Evolutionary conservation across 2,329 filamentous ascomycete species (phyloP).

Genomic region (Fusarium ambrosium): DNA sequence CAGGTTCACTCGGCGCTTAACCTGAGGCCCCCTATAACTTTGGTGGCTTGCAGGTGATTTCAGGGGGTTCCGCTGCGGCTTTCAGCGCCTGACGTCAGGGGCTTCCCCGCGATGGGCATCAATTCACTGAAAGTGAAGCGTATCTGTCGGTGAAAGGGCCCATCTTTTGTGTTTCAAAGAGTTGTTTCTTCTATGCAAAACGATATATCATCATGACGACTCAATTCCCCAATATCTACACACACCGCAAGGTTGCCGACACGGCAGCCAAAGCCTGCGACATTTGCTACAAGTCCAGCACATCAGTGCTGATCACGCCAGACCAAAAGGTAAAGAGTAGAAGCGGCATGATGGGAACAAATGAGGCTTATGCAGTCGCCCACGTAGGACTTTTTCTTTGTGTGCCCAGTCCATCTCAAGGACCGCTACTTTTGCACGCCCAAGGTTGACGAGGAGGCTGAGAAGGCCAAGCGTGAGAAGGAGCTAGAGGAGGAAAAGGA

Average conservation of each 20-base stretch:
- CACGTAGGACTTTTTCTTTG: constrained; percentile 85
- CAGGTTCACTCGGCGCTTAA: constrained; percentile 24
- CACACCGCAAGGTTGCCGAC: constrained; percentile 88
- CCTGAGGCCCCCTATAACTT: constrained; percentile 1
- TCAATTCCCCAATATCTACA: constrained; percentile 81
- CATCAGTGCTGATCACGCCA: constrained; percentile 88
- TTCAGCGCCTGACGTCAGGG: constrained; percentile 36
- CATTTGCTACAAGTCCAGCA: constrained; percentile 90
- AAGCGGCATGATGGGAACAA: constrained; percentile 5
- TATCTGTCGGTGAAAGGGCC: not conserved
- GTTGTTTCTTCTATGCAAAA: not conserved
- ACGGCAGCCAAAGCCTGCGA: constrained; percentile 86
- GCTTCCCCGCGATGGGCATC: constrained; percentile 35
- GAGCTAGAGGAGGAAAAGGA: constrained; percentile 75
- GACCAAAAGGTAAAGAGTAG: constrained; percentile 80
- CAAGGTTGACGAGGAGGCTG: constrained; percentile 76
- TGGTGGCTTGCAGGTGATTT: constrained; percentile 28
- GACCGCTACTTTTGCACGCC: constrained; percentile 85
- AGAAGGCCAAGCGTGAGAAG: constrained; percentile 72
- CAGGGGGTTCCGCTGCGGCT: constrained; percentile 26
- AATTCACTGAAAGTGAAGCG: constrained; percentile 2
- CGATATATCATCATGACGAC: constrained; percentile 56
- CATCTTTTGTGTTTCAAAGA: not conserved
- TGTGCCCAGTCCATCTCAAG: constrained; percentile 85
- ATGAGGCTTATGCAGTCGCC: constrained; percentile 23